These are phyloP conservation scores for Strobilomyces confusus DNA, from an alignment of 768 basidiomycete genomes.

Conservation along the genomic window DNA sequence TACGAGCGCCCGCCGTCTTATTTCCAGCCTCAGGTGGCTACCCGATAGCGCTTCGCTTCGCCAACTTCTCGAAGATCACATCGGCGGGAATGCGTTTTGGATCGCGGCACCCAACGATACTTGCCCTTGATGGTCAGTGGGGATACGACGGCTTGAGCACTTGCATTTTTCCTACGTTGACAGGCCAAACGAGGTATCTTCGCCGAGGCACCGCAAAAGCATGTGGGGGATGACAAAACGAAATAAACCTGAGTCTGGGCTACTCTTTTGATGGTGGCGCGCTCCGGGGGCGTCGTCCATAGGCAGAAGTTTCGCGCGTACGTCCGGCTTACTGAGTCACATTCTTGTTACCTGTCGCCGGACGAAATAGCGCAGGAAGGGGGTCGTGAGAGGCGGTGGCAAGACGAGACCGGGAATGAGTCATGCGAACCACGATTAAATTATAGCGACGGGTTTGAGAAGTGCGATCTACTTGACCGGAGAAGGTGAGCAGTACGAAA, in stretches of 20 bases:
- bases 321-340: slow-evolving; percentile 65
- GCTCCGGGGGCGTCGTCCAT: slow-evolving; percentile 75
- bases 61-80: slow-evolving; percentile 77
- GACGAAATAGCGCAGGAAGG: slow-evolving; percentile 57
- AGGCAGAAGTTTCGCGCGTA: too few species aligned
- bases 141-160: slow-evolving; percentile 64
- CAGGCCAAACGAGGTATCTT: slow-evolving; percentile 67
- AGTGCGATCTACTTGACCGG: not conserved
- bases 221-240: slow-evolving; percentile 73
- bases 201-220: slow-evolving; percentile 60
- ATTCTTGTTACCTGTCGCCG: slow-evolving; percentile 65
- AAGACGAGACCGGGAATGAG: not conserved
- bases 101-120: slow-evolving; percentile 28
- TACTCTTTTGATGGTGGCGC: slow-evolving; percentile 86
- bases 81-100: slow-evolving; percentile 61
- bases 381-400: slow-evolving; percentile 39
- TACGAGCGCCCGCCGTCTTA: slow-evolving; percentile 63
- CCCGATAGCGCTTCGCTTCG: slow-evolving; percentile 73
- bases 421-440: not conserved
- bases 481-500: not conserved
- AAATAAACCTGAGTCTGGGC: slow-evolving; percentile 52
- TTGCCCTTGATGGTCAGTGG: slow-evolving; percentile 54
- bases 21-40: slow-evolving; percentile 66
- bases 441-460: not conserved
- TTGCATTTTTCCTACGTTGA: slow-evolving; percentile 62